These are phyloP conservation scores for Arbutus unedo DNA, from an alignment of 148 eudicot species.

Conservation along the genomic window DNA sequence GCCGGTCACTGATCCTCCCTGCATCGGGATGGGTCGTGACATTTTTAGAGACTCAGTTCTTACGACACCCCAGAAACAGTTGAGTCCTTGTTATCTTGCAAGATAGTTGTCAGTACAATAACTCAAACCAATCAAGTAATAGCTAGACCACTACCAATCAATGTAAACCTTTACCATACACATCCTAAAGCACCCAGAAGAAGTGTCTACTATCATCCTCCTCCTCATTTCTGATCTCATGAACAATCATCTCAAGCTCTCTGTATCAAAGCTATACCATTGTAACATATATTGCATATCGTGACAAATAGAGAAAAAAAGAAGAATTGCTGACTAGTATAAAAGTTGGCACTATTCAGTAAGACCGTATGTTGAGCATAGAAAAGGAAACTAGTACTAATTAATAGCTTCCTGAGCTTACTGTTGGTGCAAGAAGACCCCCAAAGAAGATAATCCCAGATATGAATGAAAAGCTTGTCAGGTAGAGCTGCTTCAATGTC, in stretches of 20 bases:
- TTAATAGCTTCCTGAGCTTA: conserved; percentile 39
- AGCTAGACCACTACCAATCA: neutral
- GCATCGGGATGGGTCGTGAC: too few relatives aligned
- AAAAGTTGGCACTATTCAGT: neutral
- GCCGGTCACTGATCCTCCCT: too few relatives aligned
- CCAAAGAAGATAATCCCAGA: conserved; percentile 84
- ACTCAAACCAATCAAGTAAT: neutral
- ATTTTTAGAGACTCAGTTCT: neutral
- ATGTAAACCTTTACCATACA: neutral
- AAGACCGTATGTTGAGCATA: neutral
- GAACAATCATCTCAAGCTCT: neutral
- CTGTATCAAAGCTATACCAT: neutral
- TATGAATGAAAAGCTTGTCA: conserved; percentile 84
- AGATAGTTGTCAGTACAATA: neutral
- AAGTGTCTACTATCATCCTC: neutral
- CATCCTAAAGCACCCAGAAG: neutral
- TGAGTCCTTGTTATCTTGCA: neutral
- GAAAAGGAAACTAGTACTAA: neutral
- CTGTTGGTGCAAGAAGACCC: conserved; percentile 87
- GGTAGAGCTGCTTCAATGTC: conserved; percentile 86
- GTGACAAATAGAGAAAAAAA: neutral
- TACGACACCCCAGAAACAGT: neutral
- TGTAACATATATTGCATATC: neutral
- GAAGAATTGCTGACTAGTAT: neutral
- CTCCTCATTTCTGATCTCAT: neutral